Conservation (phyloP, 768 basidiomycete genomes). For the Leccinum fibrillosum region DNA sequence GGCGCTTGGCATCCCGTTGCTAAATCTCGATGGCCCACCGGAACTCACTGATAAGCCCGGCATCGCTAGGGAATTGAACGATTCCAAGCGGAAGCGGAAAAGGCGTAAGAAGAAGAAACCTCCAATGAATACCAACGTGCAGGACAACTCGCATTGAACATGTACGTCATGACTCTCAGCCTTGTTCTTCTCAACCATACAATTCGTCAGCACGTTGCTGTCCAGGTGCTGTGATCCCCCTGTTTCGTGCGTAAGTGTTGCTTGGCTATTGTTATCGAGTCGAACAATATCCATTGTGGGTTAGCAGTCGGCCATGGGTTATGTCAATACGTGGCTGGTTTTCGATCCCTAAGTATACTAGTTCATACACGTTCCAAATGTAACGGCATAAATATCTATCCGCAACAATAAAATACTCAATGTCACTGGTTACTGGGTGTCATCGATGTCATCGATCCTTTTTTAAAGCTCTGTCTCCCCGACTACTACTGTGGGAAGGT, state of each 20-base stretch:
- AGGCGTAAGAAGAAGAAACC: constrained; percentile 53
- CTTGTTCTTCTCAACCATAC: neutral
- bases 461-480: neutral
- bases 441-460: constrained; percentile 7
- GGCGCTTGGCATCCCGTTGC: constrained; percentile 36
- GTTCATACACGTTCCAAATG: constrained; percentile 1
- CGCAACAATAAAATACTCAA: constrained; percentile 15
- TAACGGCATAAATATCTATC: constrained; percentile 21
- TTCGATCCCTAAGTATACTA: neutral
- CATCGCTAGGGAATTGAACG: constrained; percentile 14
- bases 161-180: constrained; percentile 13
- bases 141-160: constrained; percentile 11
- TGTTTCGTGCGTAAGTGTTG: neutral
- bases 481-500: constrained; percentile 13
- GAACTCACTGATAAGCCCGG: constrained; percentile 18
- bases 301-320: neutral
- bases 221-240: neutral
- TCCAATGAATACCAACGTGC: constrained; percentile 24
- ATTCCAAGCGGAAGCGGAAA: constrained; percentile 53
- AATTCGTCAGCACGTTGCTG: constrained; percentile 4
- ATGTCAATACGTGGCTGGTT: neutral
- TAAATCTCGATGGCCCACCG: constrained; percentile 56
- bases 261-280: neutral
- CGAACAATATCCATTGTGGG: neutral
- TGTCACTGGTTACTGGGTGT: constrained; percentile 1